These are phyloP conservation scores for Xylariales sp. DNA, from an alignment of 2,329 filamentous ascomycete genomes.

Conservation along the genomic window DNA sequence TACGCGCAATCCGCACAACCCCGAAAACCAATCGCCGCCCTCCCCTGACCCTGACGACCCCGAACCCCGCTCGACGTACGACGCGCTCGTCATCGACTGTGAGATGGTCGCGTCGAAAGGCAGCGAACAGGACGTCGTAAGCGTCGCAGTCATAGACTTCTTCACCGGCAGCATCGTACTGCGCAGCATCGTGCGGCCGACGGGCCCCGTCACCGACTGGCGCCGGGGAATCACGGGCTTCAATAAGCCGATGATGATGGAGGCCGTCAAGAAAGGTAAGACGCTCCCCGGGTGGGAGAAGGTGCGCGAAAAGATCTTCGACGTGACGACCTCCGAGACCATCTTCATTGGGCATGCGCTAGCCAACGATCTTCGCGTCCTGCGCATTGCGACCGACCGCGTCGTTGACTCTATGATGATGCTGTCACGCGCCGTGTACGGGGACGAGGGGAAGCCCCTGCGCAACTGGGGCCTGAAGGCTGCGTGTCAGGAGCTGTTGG, in stretches of 20 bases:
- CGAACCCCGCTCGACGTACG: neutral
- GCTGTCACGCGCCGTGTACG: constrained; percentile 21
- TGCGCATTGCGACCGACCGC: constrained; percentile 24
- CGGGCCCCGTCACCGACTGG: constrained; percentile 12
- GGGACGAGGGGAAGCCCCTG: neutral
- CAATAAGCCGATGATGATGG: neutral
- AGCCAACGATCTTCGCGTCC: constrained; percentile 16
- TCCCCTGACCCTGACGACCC: neutral
- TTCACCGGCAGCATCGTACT: constrained; percentile 16
- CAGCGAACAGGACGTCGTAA: constrained; percentile 3
- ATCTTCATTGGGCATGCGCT: constrained; percentile 24
- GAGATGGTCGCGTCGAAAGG: constrained; percentile 12
- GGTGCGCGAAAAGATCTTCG: constrained; percentile 20
- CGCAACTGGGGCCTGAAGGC: constrained; percentile 17
- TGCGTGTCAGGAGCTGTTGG: constrained; percentile 15
- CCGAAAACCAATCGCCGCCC: constrained; percentile 10
- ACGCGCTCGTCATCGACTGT: constrained; percentile 22
- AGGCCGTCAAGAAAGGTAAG: constrained; percentile 4
- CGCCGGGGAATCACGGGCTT: constrained; percentile 10
- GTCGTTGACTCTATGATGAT: constrained; percentile 19
- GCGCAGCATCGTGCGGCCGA: constrained; percentile 9
- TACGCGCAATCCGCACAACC: constrained; percentile 13
- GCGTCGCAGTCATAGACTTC: constrained; percentile 18
- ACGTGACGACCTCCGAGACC: constrained; percentile 10
- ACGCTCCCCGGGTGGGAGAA: constrained; percentile 4